Base-by-base conservation (phyloP, 495 filamentous ascomycete species). In the Tuber brumale region DNA sequence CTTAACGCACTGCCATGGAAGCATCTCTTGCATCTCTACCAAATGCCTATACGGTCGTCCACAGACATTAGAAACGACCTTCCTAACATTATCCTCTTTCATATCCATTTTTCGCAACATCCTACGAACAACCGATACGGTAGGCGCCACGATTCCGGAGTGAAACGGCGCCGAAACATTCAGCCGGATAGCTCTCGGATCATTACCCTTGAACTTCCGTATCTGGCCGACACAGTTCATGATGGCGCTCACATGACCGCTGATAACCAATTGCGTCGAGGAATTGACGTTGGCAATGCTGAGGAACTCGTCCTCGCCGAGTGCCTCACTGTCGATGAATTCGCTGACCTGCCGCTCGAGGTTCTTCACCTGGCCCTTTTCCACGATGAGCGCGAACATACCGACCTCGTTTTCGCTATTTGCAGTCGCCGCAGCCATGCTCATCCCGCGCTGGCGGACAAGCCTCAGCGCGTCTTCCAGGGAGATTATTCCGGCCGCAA, bases 211-310 rank as follows among this genome's bases (percentile, higher is more conserved):
- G 83, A 97, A 99, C 82, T 97, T 93, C 71, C 95, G 87, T 74
- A 99, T 86, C 82, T 99, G 94, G 21, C 93, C 90, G 37, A 97
- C 84, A n/a, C 97, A 90, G 45, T 90, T 90, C 79, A 91, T 91
- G 82, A 98, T 97, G 74, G 90, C 87, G 79, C 92, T 90, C 66
- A 98, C 90, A 83, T 90, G 95, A 4, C 95, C 95, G 78, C 91
- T 94, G 46, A 99, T 86, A 74, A 99, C 95, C 81, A 99, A 96
- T 83, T 99, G 95, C 81, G 96, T 97, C 84, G 93, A 95, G 79
- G 89, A 91, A 84, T 99, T 99, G 84, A 97, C 90, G 81, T 99
- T 99, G 43, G 94, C 95, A 76, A 99, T 94, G 72, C 91, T 87
- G 74, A 99, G 94, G 83, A 97, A 92, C 80, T 95, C 88, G 57